Evolutionary conservation across 768 basidiomycete species (phyloP).

Genomic region (Serendipita sp.): DNA sequence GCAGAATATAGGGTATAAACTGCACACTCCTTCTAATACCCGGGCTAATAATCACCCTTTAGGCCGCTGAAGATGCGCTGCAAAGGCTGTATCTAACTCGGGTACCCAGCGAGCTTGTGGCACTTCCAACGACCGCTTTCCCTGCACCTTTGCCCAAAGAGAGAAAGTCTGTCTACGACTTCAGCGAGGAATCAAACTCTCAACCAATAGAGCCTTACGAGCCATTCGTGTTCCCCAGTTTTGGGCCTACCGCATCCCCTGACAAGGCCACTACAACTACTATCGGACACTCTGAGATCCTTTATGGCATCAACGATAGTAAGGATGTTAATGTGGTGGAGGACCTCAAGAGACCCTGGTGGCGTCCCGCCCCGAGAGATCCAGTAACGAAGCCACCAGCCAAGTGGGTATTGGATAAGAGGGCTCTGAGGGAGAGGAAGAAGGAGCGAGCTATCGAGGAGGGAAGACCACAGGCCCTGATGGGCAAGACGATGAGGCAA

Average conservation of each 20-base stretch:
- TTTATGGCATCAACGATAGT: not conserved
- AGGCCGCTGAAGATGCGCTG: slow-evolving; percentile 80
- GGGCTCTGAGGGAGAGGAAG: not conserved
- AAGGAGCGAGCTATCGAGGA: not conserved
- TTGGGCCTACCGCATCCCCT: not conserved
- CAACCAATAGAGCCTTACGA: not conserved
- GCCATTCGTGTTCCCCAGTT: not conserved
- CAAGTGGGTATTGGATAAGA: not conserved
- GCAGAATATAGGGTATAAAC: slow-evolving; percentile 71
- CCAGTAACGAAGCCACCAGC: not conserved
- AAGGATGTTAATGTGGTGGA: slow-evolving; percentile 1
- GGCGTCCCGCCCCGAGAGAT: not conserved
- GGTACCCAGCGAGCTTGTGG: slow-evolving; percentile 49
- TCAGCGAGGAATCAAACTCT: not conserved
- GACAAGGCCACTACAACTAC: not conserved
- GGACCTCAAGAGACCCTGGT: slow-evolving; percentile 3
- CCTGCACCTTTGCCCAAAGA: slow-evolving; percentile 19
- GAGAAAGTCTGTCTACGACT: not conserved
- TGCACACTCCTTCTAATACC: not conserved
- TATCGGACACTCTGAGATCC: not conserved
- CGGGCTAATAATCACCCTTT: slow-evolving; percentile 2
- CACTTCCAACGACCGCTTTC: slow-evolving; percentile 64
- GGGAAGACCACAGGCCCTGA: not conserved
- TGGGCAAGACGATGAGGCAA: not conserved
- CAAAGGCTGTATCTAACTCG: slow-evolving; percentile 69